phyloP scores from a whole-genome alignment of 805 yeast genomes.

The Candida manassasensis region DNA sequence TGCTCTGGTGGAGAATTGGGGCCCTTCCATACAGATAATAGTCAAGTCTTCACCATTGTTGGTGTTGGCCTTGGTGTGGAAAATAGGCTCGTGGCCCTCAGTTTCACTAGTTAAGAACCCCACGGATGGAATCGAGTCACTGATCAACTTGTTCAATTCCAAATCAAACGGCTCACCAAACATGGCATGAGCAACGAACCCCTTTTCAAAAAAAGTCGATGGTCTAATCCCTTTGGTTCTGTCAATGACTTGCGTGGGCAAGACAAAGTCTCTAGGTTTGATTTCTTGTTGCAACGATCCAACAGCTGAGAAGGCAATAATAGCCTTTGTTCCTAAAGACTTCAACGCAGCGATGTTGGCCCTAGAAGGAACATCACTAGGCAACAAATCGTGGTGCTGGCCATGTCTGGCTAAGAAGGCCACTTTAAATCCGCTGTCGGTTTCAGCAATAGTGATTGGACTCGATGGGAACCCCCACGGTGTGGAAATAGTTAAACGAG shows the following conservation, averaged over 20 bases:
- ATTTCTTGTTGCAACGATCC: slow-evolving; percentile 90
- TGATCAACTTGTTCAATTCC: slow-evolving; percentile 60
- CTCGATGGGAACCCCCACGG: slow-evolving; percentile 99
- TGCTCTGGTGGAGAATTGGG: slow-evolving; percentile 95
- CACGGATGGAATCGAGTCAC: slow-evolving; percentile 38
- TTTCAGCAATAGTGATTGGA: slow-evolving; percentile 85
- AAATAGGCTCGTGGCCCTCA: slow-evolving; percentile 33
- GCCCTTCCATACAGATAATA: slow-evolving; percentile 97
- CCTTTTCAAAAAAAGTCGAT: slow-evolving; percentile 83
- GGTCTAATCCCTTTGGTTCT: slow-evolving; percentile 94
- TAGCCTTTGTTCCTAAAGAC: slow-evolving; percentile 77
- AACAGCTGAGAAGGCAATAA: slow-evolving; percentile 91
- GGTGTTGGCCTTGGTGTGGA: slow-evolving; percentile 60
- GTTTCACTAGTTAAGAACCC: slow-evolving; percentile 50
- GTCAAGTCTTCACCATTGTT: slow-evolving; percentile 69
- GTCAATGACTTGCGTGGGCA: slow-evolving; percentile 94
- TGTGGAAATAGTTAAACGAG: slow-evolving; percentile 73
- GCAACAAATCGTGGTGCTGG: slow-evolving; percentile 78
- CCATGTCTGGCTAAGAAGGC: slow-evolving; percentile 98
- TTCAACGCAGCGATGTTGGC: slow-evolving; percentile 97
- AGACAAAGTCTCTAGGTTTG: slow-evolving; percentile 92
- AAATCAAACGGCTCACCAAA: slow-evolving; percentile 96
- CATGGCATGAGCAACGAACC: slow-evolving; percentile 95
- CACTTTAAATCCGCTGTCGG: slow-evolving; percentile 71
- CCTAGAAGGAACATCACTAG: slow-evolving; percentile 85